Evolutionary conservation across 202 grass and related monocot genomes (phyloP).

Genomic region (Zoysia matrella): DNA sequence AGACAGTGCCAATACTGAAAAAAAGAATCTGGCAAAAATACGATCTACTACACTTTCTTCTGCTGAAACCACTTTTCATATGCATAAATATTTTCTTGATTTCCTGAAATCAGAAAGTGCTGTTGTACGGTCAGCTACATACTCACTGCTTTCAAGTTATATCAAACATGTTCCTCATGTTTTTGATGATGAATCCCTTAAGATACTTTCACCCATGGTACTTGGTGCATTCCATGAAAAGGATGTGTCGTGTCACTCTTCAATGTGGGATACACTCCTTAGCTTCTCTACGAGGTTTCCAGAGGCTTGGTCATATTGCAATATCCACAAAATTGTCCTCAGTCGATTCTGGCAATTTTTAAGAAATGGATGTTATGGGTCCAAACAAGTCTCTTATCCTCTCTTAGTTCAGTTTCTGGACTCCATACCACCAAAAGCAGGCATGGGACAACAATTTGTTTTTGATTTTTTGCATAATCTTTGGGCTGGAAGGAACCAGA

Average conservation of each 20-base stretch:
- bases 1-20: slow-evolving; percentile 60
- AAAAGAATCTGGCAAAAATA: slow-evolving; percentile 71
- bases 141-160: slow-evolving; percentile 80
- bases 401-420: slow-evolving; percentile 83
- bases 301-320: slow-evolving; percentile 90
- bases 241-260: slow-evolving; percentile 71
- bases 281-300: slow-evolving; percentile 77
- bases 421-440: slow-evolving; percentile 64
- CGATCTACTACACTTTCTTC: slow-evolving; percentile 64
- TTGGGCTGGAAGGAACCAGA: slow-evolving; percentile 86
- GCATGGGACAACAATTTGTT: slow-evolving; percentile 69
- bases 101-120: slow-evolving; percentile 75
- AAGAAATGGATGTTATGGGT: slow-evolving; percentile 91
- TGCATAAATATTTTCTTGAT: slow-evolving; percentile 85
- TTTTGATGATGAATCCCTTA: slow-evolving; percentile 85
- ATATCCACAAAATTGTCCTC: slow-evolving; percentile 76
- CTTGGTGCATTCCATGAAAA: slow-evolving; percentile 87
- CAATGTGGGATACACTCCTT: slow-evolving; percentile 91
- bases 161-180: slow-evolving; percentile 78
- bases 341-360: slow-evolving; percentile 75
- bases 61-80: slow-evolving; percentile 72
- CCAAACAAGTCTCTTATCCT: slow-evolving; percentile 78
- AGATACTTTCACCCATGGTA: slow-evolving; percentile 65
- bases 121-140: slow-evolving; percentile 73
- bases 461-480: slow-evolving; percentile 79